Conservation (phyloP, 2,329 filamentous ascomycete species). For the Chrysoporthe cubensis region DNA sequence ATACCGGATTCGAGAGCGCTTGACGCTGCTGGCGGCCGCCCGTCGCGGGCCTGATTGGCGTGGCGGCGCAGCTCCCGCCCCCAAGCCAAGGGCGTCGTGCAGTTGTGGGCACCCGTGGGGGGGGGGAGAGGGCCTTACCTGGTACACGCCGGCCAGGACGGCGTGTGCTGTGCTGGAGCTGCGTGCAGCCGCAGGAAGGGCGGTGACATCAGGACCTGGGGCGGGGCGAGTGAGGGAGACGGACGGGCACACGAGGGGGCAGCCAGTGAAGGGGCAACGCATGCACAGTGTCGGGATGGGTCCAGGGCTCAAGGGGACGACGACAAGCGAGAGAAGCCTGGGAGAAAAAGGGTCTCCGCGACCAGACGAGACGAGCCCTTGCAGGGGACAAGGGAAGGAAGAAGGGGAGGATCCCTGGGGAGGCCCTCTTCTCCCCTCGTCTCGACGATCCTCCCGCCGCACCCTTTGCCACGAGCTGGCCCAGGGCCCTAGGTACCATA, state of each 20-base stretch:
- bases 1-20: neutral
- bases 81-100: neutral
- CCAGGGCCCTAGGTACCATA: neutral
- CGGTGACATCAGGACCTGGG: conserved; percentile 1
- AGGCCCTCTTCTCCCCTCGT: neutral
- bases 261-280: neutral
- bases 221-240: neutral
- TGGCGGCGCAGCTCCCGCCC: neutral
- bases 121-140: no score
- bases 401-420: neutral
- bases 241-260: neutral
- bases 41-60: neutral
- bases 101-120: no score
- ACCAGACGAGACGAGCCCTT: neutral
- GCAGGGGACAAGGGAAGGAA: conserved; percentile 1
- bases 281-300: conserved; percentile 5
- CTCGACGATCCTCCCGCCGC: conserved; percentile 5
- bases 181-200: neutral
- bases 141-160: no score
- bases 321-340: neutral
- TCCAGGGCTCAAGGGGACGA: neutral
- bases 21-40: neutral
- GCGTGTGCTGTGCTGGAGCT: no score
- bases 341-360: neutral
- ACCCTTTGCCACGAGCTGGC: neutral